Percentiles rank a stretch among this genome's conserved stretches.
phyloP scores from a whole-genome alignment of 345 rosid genomes.

The Eucalyptus urophylla region DNA sequence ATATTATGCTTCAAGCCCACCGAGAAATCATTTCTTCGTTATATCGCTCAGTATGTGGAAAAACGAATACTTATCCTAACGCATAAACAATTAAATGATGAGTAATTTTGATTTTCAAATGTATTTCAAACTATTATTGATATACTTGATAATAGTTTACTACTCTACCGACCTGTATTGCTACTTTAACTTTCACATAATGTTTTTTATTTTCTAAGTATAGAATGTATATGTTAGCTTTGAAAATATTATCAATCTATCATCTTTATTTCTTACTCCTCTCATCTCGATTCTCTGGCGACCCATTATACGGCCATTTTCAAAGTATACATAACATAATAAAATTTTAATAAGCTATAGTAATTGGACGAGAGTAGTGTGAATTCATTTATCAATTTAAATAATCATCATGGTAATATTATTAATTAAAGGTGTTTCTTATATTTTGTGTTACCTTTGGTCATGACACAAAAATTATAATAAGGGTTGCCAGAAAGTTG shows the following conservation, averaged over 20 bases:
- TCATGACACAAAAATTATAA: neutral
- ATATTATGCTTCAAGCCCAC: neutral
- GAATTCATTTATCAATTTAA: neutral
- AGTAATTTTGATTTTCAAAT: neutral
- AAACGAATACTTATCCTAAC: neutral
- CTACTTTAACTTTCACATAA: neutral
- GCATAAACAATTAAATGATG: neutral
- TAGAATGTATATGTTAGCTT: neutral
- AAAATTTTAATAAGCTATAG: neutral
- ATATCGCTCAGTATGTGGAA: neutral
- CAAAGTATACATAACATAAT: neutral
- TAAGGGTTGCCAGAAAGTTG: neutral
- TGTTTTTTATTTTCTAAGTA: neutral
- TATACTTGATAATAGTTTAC: neutral
- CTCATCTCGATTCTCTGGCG: neutral
- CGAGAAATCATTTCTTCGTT: neutral
- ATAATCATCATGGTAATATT: neutral
- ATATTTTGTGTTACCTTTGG: neutral
- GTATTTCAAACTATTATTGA: neutral
- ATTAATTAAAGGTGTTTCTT: neutral
- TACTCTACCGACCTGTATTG: neutral
- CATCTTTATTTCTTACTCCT: neutral
- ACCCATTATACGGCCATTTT: neutral
- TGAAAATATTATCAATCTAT: neutral
- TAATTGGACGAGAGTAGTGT: neutral